Base-by-base conservation (phyloP, 176 grass and related monocot species). In the Luzula sylvatica region DNA sequence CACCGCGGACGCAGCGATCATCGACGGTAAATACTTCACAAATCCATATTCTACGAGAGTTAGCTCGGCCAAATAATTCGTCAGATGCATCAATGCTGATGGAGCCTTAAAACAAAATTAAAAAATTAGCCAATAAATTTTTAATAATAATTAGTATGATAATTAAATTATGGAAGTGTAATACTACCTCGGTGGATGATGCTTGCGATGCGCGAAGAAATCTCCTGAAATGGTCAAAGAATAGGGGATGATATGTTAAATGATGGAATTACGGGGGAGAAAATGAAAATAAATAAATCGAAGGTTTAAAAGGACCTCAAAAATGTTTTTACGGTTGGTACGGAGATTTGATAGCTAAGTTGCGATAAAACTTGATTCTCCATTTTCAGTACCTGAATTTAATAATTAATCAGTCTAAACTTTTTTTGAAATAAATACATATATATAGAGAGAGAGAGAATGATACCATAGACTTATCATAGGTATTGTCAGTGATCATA, bases 321-420 rank as follows among this genome's bases (percentile, higher is more conserved):
- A 83, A 98, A 98, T 61, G 68, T 74, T 66, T 82, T 86, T 68
- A 53, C 68, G 42, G 85, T 98, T 40, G 92, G 92, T 50, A 86
- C 56, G 5, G 92, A 87, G 29, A 98, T 70, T 64, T 90, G 42
- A 75, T 74, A 98, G 12, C 81, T 68, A 20, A 98, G 26, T 23
- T 52, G 42, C 22, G 66, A 71, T 41, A 90, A 75, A 20, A 98
- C 78, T 46, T 72, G 68, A 41, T 40, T 42, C 53, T 98, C 86
- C 92, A 90, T 87, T 62, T 80, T 68, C 32, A 98, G 65, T 59
- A 98, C 92, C 85, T 90, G 56, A n/a, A n/a, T n/a, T n/a, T n/a
- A n/a, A n/a, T 38, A 61, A 46, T 59, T 16, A 68, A 53, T 32
- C n/a, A n/a, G n/a, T n/a, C n/a, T n/a, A n/a, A n/a, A n/a, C n/a